Conservation (phyloP, 352 stramenopile species). For the Phytopythium sindhum region DNA sequence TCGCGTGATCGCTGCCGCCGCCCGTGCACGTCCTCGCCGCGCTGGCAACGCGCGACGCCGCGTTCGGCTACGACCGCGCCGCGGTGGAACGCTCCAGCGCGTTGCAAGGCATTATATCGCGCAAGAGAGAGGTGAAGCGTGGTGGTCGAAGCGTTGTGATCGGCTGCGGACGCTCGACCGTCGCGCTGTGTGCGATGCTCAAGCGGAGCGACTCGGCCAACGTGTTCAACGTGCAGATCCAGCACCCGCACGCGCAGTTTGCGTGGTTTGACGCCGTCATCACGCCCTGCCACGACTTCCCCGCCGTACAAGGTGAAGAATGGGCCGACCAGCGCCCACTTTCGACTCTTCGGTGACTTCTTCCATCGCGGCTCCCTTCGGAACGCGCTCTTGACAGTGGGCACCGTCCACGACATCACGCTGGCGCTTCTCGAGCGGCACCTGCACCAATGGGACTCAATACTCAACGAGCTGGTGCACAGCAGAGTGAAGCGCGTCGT, state of each 20-base stretch:
- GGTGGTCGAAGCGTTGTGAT: constrained; percentile 45
- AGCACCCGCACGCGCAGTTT: constrained; percentile 60
- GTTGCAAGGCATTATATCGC: constrained; percentile 4
- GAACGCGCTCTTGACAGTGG: constrained; percentile 48
- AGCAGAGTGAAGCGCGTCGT: constrained; percentile 21
- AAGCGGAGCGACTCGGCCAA: constrained; percentile 19
- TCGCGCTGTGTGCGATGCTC: constrained; percentile 55
- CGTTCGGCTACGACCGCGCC: constrained; percentile 43
- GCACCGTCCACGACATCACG: constrained; percentile 47
- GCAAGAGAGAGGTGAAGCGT: neutral
- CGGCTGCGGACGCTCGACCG: constrained; percentile 62
- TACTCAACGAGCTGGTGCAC: constrained; percentile 23
- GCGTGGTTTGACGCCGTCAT: constrained; percentile 62
- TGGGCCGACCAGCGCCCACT: neutral
- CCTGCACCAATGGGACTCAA: constrained; percentile 15
- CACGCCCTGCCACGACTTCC: constrained; percentile 54
- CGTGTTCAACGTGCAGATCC: constrained; percentile 72
- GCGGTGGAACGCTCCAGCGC: neutral
- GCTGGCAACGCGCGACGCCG: constrained; percentile 27
- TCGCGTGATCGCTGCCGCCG: constrained; percentile 33
- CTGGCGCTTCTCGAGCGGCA: constrained; percentile 22
- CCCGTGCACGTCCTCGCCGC: constrained; percentile 36
- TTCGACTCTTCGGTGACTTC: too few species aligned
- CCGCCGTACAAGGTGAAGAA: neutral
- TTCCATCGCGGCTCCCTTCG: neutral